Evolutionary conservation across 306 rosid genomes (phyloP), one percentile per base, ranked within the genome.

Genomic region (Cotoneaster glaucophyllus): DNA sequence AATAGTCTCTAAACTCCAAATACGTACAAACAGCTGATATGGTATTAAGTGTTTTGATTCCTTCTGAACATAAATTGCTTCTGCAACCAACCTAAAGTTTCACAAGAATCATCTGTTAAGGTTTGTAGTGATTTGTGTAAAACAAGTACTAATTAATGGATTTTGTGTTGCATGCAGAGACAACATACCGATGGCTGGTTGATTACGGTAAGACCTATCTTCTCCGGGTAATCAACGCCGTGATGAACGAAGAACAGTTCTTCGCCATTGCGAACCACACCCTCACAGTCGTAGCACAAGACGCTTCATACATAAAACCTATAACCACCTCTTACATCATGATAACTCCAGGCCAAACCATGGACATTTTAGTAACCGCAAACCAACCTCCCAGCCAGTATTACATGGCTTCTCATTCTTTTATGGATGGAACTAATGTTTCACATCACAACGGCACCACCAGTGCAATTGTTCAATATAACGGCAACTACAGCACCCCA

Each of bases 271-370:
- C 90, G 5, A 52, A 77, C 6, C 90, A 86, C 71, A 79, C 32
- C 52, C 43, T 86, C 34, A 81, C 84, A 5, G 69, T 86, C 0
- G 87, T 86, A 2, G 78, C 62, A 12, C 79, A 31, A 24, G 90
- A 83, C n/a, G 90, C 77, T 0, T 44, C 80, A 45, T 86, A 86
- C 82, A 64, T 79, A 19, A 84, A 84, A 66, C 86, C 90, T 5
- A 22, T 84, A 4, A 81, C 25, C 17, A 73, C 82, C 11, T 6
- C 22, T 9, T 86, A 78, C 84, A 76, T 86, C 22, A 61, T 81
- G 78, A 86, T 86, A 58, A 37, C 79, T 15, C 90, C 90, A 10
- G 90, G 90, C 28, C 86, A 86, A 76, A 83, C 90, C 15, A 81
- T 86, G 86, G 90, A 86, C 13, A 57, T 84, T 21, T 82, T 84